These are phyloP conservation scores for Pyricularia grisea DNA, from an alignment of 2,329 filamentous ascomycete species.

Conservation along the genomic window DNA sequence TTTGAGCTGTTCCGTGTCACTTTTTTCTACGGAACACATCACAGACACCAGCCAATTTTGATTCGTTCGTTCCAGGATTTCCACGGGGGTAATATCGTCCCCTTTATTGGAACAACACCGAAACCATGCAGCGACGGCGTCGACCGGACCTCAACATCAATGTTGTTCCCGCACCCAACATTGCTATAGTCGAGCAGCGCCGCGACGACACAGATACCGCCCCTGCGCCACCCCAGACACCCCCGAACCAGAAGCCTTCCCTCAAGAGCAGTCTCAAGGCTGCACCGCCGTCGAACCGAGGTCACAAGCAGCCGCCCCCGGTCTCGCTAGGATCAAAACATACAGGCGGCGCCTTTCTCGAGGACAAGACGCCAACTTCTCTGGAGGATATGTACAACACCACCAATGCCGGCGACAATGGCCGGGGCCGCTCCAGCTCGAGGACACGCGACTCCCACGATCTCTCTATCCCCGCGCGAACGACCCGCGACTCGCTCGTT, in stretches of 20 bases:
- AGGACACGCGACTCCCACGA: slow-evolving; percentile 64
- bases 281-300: slow-evolving; percentile 2
- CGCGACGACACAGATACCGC: slow-evolving; percentile 11
- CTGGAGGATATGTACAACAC: not conserved
- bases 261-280: not conserved
- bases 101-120: not conserved
- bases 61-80: not conserved
- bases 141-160: slow-evolving; percentile 28
- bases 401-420: not conserved
- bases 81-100: not conserved
- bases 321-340: slow-evolving; percentile 8
- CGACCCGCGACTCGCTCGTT: slow-evolving; percentile 75
- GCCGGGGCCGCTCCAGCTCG: slow-evolving; percentile 13
- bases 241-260: slow-evolving; percentile 15
- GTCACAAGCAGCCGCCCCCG: slow-evolving; percentile 10
- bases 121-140: slow-evolving; percentile 11
- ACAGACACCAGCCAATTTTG: not conserved
- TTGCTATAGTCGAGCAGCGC: slow-evolving; percentile 12
- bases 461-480: slow-evolving; percentile 66
- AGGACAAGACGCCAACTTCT: slow-evolving; percentile 4
- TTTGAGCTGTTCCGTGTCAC: not conserved
- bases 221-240: slow-evolving; percentile 19
- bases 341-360: slow-evolving; percentile 1
- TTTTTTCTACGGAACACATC: not conserved
- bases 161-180: slow-evolving; percentile 1